phyloP scores from a whole-genome alignment of 495 filamentous ascomycete genomes.

The Podospora pseudocomata region DNA sequence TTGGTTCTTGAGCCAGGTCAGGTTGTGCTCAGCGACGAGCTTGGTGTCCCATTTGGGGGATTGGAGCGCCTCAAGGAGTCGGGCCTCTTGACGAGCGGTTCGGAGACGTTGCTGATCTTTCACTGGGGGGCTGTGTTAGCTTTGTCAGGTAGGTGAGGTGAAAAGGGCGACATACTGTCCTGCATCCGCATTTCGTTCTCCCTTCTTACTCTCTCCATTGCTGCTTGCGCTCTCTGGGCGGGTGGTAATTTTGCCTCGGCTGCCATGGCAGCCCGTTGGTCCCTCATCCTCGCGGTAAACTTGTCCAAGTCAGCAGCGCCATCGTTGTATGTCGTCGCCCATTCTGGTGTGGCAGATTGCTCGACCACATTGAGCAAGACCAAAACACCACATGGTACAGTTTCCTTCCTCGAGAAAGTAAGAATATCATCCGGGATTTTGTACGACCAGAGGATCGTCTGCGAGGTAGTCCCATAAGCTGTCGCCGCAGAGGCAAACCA shows the following conservation, averaged over 20 bases:
- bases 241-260: constrained; percentile 47
- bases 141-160: background rate
- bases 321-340: constrained; percentile 47
- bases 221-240: constrained; percentile 43
- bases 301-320: constrained; percentile 37
- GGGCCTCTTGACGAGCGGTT: constrained; percentile 41
- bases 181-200: constrained; percentile 40
- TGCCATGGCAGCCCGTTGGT: constrained; percentile 40
- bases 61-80: constrained; percentile 52
- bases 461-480: constrained; percentile 48
- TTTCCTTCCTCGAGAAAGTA: constrained; percentile 47
- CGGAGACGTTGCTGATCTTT: constrained; percentile 34
- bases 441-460: constrained; percentile 60
- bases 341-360: constrained; percentile 53
- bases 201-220: constrained; percentile 30
- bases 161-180: constrained; percentile 36
- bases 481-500: constrained; percentile 59
- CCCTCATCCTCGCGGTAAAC: constrained; percentile 35
- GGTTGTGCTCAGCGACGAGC: constrained; percentile 47
- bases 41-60: constrained; percentile 53
- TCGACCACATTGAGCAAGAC: constrained; percentile 52
- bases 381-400: constrained; percentile 60
- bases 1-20: constrained; percentile 44
- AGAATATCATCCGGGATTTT: constrained; percentile 53
- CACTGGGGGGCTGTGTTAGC: constrained; percentile 26